Evolutionary conservation across 371 early-diverging fungal species (phyloP), one percentile per base, ranked within the genome.

Genomic region (Encephalitozoon romaleae): DNA sequence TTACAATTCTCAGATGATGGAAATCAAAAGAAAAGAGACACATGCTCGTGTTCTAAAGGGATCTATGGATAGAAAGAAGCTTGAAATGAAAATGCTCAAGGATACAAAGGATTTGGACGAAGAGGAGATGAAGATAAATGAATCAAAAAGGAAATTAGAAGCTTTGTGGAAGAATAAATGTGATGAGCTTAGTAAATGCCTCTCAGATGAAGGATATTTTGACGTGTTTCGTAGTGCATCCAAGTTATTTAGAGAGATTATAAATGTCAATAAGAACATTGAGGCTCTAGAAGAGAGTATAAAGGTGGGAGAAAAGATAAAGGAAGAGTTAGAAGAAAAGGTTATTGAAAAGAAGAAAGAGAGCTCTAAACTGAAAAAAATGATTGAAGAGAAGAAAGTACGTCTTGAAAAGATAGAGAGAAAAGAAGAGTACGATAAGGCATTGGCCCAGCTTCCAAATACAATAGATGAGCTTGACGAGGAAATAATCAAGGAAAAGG

Each of bases 381-480:
- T 5, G 3, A 59, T 59, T n/a, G 59, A 34, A 6, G 59, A 59
- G 38, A 34, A 34, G 34, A 59, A 34, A 28, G 15, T 5, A 3
- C n/a, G 30, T 1, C 59, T 59, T 34, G 38, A 38, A 34, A 28
- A 38, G 5, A 59, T 59, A 15, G 38, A 59, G 11, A 59, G 28
- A 38, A 59, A 26, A 18, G 38, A 59, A 18, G 59, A 59, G n/a
- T 59, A 59, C 34, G 59, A 59, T 18, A 5, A 34, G 28, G 21
- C 6, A 15, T 12, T 59, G 2, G 34, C 34, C 15, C 34, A 34
- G 18, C 51, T 77, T n/a, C 77, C 81, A 28, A 30, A 74, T 69
- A 53, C 25, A 21, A 64, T 77, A 38, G 70, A 75, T 26, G 77
- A 77, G 47, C 49, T 81, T 30, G 74, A 73, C 9, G 30, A 52